Evolutionary conservation across 345 rosid genomes (phyloP).

Genomic region (Gossypium herbaceum): DNA sequence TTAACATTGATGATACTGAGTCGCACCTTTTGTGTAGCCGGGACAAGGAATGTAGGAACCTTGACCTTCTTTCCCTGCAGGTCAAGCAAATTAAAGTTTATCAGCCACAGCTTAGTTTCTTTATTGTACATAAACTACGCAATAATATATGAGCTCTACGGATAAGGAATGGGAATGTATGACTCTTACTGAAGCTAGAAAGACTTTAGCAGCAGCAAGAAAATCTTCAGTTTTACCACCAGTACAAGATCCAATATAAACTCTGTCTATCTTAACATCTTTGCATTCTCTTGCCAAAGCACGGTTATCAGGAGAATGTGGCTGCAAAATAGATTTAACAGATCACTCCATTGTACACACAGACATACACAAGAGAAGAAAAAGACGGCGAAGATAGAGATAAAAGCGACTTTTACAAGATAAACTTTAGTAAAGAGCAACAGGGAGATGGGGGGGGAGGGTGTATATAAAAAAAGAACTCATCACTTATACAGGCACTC

Average conservation of each 20-base stretch:
- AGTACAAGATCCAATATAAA: slow-evolving; percentile 98
- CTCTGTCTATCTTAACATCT: slow-evolving; percentile 97
- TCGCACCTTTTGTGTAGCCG: slow-evolving; percentile 84
- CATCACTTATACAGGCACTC: slow-evolving; percentile 17
- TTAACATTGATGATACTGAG: not conserved
- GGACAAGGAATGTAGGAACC: slow-evolving; percentile 96
- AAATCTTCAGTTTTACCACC: slow-evolving; percentile 97
- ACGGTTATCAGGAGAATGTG: slow-evolving; percentile 97
- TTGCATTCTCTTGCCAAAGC: slow-evolving; percentile 98
- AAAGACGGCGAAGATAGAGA: not conserved
- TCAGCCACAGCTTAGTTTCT: not conserved
- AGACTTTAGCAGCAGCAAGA: slow-evolving; percentile 88
- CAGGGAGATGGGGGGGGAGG: too few species aligned
- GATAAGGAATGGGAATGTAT: not conserved
- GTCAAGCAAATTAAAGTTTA: slow-evolving; percentile 16
- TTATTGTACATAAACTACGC: not conserved
- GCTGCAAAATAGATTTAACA: slow-evolving; percentile 45
- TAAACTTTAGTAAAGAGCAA: not conserved
- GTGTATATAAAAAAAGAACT: not conserved
- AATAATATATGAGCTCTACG: not conserved
- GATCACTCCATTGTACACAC: slow-evolving; percentile 11
- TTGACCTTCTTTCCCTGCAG: slow-evolving; percentile 81
- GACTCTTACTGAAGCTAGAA: slow-evolving; percentile 69
- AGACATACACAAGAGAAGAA: not conserved
- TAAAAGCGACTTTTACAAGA: not conserved